Percentiles rank a stretch among this genome's conserved stretches.
Evolutionary conservation across 1,139 yeast species (phyloP).

Genomic region (Kurtzmaniella natalensis): DNA sequence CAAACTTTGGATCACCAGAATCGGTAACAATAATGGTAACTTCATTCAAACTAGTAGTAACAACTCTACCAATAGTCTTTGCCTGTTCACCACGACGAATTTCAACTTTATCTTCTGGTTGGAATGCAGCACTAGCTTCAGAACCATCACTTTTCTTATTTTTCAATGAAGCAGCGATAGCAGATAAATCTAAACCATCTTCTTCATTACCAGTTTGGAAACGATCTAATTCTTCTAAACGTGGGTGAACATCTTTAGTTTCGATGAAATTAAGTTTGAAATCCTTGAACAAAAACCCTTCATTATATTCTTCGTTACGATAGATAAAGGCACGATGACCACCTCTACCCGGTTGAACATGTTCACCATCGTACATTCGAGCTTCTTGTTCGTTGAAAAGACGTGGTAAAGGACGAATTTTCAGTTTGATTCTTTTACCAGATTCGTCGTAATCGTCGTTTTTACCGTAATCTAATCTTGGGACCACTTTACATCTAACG

Average conservation of each 20-base stretch:
- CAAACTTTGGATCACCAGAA: slow-evolving; percentile 46
- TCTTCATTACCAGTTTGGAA: slow-evolving; percentile 69
- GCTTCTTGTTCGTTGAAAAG: slow-evolving; percentile 74
- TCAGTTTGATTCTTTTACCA: slow-evolving; percentile 48
- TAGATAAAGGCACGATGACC: slow-evolving; percentile 74
- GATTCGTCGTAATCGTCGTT: slow-evolving; percentile 54
- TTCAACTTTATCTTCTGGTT: slow-evolving; percentile 93
- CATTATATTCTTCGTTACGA: slow-evolving; percentile 82
- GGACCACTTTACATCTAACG: slow-evolving; percentile 86
- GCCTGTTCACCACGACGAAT: slow-evolving; percentile 91
- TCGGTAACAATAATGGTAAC: slow-evolving; percentile 56
- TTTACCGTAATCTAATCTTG: slow-evolving; percentile 87
- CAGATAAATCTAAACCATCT: slow-evolving; percentile 75
- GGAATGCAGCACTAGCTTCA: slow-evolving; percentile 51
- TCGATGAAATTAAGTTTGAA: slow-evolving; percentile 79
- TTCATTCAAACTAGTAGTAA: slow-evolving; percentile 60
- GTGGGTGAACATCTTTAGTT: slow-evolving; percentile 82
- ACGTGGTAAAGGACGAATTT: slow-evolving; percentile 78
- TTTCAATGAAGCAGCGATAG: slow-evolving; percentile 80
- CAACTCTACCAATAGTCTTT: slow-evolving; percentile 78
- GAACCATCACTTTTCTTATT: slow-evolving; percentile 42
- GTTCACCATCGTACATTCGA: slow-evolving; percentile 48
- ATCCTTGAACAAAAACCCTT: slow-evolving; percentile 84
- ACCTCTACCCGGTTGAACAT: slow-evolving; percentile 72
- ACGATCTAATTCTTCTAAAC: slow-evolving; percentile 80